Base-by-base conservation (phyloP, 2,329 filamentous ascomycete genomes). In the Dactylellina drechsleri region DNA sequence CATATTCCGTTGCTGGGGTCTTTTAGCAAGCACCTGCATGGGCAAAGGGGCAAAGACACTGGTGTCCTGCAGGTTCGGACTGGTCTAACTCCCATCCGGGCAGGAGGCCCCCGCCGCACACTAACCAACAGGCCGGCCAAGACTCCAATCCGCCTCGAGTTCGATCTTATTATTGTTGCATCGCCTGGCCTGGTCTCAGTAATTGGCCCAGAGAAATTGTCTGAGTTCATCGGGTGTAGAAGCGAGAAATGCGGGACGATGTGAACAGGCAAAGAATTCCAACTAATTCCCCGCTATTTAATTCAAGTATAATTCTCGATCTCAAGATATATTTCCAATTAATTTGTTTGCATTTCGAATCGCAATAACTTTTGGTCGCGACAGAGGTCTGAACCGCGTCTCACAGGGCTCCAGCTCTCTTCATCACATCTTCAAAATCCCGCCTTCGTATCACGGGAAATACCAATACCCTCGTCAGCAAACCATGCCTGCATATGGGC, bases 401-500 rank as follows among this genome's bases (percentile, higher is more conserved):
- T 81, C 88, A 89, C 86, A 94, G 94, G 43, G 93, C 89, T 0
- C 93, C 93, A 4, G 93, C 93, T 79, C 91, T 85, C 77, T 85
- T 87, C 92, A 97, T 94, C 4, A 97, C 91, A 65, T 87, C 87
- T 82, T 93, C 90, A 83, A 97, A 97, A 80, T 97, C 92, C 61
- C 91, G 89, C 80, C 89, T 84, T 47, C 85, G 43, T 47, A 47
- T 47, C 43, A n/a, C 13, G 13, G 7, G 43, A 36, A 36, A 36
- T 36, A 47, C 18, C 15, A 13, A 12, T 36, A 36, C 31, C 23
- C 28, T 13, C 16, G 40, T 20, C 20, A 52, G 47, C 16, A 18
- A n/a, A 52, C 12, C 47, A 52, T 18, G 47, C 20, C 10, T 13
- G 16, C 47, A 12, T 4, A 8, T 52, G 16, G 47, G 13, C 43